A percentile compares a stretch with the other conserved stretches of the same genome.
phyloP scores from a whole-genome alignment of 2,329 filamentous ascomycete genomes.

The Colletotrichum tropicale region DNA sequence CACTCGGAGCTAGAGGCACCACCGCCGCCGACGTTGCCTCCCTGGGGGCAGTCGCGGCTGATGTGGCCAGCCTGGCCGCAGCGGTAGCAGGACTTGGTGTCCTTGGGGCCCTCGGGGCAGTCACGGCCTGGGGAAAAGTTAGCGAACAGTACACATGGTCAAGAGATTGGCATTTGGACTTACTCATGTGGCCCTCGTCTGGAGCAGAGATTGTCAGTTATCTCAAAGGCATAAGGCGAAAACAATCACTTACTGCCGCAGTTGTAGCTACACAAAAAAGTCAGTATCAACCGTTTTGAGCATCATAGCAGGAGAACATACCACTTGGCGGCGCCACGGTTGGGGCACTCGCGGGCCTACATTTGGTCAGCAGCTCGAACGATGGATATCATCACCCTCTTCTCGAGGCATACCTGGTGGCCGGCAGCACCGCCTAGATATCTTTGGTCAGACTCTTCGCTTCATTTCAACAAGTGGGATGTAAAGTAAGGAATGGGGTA shows the following conservation, averaged over 20 bases:
- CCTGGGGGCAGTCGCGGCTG: constrained; percentile 76
- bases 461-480: background rate
- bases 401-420: constrained; percentile 24
- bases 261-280: constrained; percentile 69
- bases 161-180: constrained; percentile 36
- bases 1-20: constrained; percentile 68
- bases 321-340: constrained; percentile 83
- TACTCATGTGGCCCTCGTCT: constrained; percentile 79
- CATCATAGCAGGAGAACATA: constrained; percentile 45
- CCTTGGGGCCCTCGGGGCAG: constrained; percentile 87
- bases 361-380: constrained; percentile 28
- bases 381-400: background rate
- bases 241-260: constrained; percentile 68
- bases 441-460: constrained; percentile 16
- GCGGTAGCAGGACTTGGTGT: constrained; percentile 79
- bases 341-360: constrained; percentile 85
- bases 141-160: constrained; percentile 19
- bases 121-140: constrained; percentile 70
- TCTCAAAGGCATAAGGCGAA: constrained; percentile 21
- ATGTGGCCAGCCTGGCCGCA: constrained; percentile 88
- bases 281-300: constrained; percentile 22
- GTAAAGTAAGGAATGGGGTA: background rate
- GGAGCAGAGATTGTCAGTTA: constrained; percentile 26
- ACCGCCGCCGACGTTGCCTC: constrained; percentile 50
- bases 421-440: constrained; percentile 28